Percentiles rank a stretch among this genome's conserved stretches.
phyloP scores from a whole-genome alignment of 768 basidiomycete genomes.

The Pleurotus tuoliensis region DNA sequence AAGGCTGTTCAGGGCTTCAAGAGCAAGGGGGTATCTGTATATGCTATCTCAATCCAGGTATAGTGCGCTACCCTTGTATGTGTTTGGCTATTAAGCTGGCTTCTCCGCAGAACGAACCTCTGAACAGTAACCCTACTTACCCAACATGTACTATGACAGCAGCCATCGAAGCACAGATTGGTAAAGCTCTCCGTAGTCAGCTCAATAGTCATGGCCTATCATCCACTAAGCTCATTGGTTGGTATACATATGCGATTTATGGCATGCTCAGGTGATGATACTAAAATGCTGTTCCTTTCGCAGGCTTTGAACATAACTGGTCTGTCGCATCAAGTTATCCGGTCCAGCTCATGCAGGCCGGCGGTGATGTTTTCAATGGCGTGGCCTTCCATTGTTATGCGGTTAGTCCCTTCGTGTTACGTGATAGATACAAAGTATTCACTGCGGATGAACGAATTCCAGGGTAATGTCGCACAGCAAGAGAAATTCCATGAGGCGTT shows the following conservation, averaged over 20 bases:
- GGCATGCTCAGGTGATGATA: not conserved
- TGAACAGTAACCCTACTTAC: slow-evolving; percentile 62
- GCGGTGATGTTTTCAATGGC: slow-evolving; percentile 52
- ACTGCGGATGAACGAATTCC: slow-evolving; percentile 26
- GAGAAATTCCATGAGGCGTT: slow-evolving; percentile 50
- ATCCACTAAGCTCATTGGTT: slow-evolving; percentile 59
- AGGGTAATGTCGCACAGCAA: slow-evolving; percentile 40
- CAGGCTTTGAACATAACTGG: slow-evolving; percentile 68
- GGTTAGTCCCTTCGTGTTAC: slow-evolving; percentile 14
- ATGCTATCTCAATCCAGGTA: slow-evolving; percentile 58
- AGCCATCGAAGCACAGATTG: slow-evolving; percentile 56
- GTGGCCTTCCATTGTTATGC: slow-evolving; percentile 73
- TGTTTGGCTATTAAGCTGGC: not conserved
- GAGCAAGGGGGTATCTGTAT: slow-evolving; percentile 53
- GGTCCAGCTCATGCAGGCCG: slow-evolving; percentile 54
- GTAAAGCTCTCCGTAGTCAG: slow-evolving; percentile 47
- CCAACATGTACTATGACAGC: slow-evolving; percentile 58
- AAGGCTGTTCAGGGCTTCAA: slow-evolving; percentile 71
- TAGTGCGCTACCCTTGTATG: not conserved
- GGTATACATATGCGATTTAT: slow-evolving; percentile 12
- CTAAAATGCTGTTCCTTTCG: not conserved
- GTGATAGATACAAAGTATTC: not conserved
- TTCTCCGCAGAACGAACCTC: slow-evolving; percentile 38
- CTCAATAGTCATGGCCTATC: slow-evolving; percentile 62
- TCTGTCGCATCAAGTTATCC: slow-evolving; percentile 60